phyloP scores from a whole-genome alignment of 2,329 filamentous ascomycete genomes.

The Periconia macrospinosa region DNA sequence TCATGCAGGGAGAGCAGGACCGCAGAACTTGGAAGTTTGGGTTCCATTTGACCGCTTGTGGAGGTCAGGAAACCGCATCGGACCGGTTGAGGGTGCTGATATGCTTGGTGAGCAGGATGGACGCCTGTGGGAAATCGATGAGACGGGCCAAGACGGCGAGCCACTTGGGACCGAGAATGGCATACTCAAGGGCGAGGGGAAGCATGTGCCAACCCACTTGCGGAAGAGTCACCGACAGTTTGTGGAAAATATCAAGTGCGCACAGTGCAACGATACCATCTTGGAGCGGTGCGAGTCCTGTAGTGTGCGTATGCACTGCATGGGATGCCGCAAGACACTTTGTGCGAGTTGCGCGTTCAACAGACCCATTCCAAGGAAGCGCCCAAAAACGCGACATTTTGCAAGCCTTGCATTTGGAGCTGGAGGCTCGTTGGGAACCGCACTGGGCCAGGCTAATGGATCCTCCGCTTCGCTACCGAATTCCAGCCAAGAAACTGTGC shows the following conservation, averaged over 20 bases:
- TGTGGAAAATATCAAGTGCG: slow-evolving; percentile 56
- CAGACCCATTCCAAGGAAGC: slow-evolving; percentile 51
- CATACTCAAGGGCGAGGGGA: slow-evolving; percentile 52
- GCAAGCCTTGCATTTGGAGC: slow-evolving; percentile 39
- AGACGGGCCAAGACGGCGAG: slow-evolving; percentile 59
- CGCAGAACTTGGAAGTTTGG: slow-evolving; percentile 61
- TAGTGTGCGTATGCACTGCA: slow-evolving; percentile 64
- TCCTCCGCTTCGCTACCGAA: slow-evolving; percentile 28
- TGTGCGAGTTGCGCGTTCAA: slow-evolving; percentile 64
- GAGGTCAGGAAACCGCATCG: slow-evolving; percentile 62
- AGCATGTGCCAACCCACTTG: slow-evolving; percentile 57
- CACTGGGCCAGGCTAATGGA: slow-evolving; percentile 31
- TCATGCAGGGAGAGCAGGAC: slow-evolving; percentile 57
- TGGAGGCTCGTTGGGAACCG: slow-evolving; percentile 24
- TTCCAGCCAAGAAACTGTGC: slow-evolving; percentile 22
- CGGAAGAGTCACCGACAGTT: slow-evolving; percentile 57
- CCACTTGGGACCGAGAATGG: slow-evolving; percentile 55
- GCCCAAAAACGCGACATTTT: slow-evolving; percentile 42
- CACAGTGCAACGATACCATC: slow-evolving; percentile 57
- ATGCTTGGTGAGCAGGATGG: slow-evolving; percentile 48
- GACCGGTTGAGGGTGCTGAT: slow-evolving; percentile 41
- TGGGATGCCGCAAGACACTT: slow-evolving; percentile 62
- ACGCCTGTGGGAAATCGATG: slow-evolving; percentile 59
- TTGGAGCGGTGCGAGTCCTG: slow-evolving; percentile 62
- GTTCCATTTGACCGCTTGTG: slow-evolving; percentile 64